Evolutionary conservation across 2,329 filamentous ascomycete species (phyloP).

Genomic region (Periconia sp.): DNA sequence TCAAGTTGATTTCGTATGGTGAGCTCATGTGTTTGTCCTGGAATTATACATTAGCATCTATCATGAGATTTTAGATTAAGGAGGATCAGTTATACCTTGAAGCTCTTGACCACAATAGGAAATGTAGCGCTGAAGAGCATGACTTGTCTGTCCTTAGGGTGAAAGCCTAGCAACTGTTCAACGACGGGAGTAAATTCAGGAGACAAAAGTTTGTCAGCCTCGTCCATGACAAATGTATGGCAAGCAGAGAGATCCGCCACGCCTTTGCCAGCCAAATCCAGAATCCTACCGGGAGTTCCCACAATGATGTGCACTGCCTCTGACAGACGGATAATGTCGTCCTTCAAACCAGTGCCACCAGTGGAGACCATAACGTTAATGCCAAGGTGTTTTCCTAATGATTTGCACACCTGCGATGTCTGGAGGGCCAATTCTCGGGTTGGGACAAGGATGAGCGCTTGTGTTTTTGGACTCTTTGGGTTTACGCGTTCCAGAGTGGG

Average conservation of each 20-base stretch:
- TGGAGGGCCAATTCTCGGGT: constrained; percentile 96
- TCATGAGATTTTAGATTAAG: neutral
- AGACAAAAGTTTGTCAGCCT: constrained; percentile 96
- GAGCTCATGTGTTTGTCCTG: constrained; percentile 93
- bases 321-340: constrained; percentile 93
- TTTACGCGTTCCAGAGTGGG: constrained; percentile 95
- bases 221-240: constrained; percentile 98
- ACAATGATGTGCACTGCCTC: constrained; percentile 97
- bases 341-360: constrained; percentile 89
- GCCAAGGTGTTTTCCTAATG: constrained; percentile 91
- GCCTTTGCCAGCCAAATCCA: constrained; percentile 93
- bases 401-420: constrained; percentile 99
- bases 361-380: constrained; percentile 99
- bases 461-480: constrained; percentile 93
- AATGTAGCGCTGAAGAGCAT: constrained; percentile 99
- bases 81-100: constrained; percentile 59
- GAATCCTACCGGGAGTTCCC: constrained; percentile 92
- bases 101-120: constrained; percentile 93
- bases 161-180: constrained; percentile 91
- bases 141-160: constrained; percentile 95
- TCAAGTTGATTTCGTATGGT: constrained; percentile 98
- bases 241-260: constrained; percentile 96
- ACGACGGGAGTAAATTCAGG: constrained; percentile 97
- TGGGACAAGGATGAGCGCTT: constrained; percentile 93
- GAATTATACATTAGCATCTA: constrained; percentile 8